phyloP scores from a whole-genome alignment of 2,329 filamentous ascomycete genomes.

The Apiospora pterosperma region DNA sequence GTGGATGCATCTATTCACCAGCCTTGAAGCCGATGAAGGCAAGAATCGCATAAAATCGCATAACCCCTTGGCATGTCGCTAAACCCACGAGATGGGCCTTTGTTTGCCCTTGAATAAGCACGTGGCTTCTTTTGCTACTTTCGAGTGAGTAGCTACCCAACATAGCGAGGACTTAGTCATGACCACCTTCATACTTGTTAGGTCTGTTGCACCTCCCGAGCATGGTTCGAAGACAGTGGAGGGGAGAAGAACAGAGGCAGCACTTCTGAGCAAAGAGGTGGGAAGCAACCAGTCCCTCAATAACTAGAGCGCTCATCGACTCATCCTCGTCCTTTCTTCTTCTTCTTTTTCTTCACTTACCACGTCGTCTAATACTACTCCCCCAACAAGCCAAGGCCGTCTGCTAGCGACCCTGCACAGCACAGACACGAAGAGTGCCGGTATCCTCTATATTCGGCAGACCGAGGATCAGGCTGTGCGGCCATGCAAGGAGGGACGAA shows the following conservation, averaged over 20 bases:
- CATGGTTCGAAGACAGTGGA: background rate
- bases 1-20: too few species aligned
- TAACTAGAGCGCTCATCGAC: too few species aligned
- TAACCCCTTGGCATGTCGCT: background rate
- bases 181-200: too few species aligned
- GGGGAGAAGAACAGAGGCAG: background rate
- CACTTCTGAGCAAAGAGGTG: background rate
- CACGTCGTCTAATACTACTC: background rate
- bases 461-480: background rate
- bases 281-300: too few species aligned
- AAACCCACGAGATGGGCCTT: background rate
- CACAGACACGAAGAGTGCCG: background rate
- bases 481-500: background rate
- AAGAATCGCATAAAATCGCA: background rate
- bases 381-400: background rate
- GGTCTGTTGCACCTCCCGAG: background rate
- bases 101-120: background rate
- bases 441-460: background rate
- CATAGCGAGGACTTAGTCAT: too few species aligned
- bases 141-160: too few species aligned
- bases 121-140: background rate
- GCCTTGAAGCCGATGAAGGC: too few species aligned
- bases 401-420: background rate
- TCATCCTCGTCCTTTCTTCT: too few species aligned
- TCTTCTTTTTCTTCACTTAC: background rate